A percentile compares a stretch with the other conserved stretches of the same genome.
phyloP scores from a whole-genome alignment of 768 basidiomycete species.

The Leccinellum rugosiceps region DNA sequence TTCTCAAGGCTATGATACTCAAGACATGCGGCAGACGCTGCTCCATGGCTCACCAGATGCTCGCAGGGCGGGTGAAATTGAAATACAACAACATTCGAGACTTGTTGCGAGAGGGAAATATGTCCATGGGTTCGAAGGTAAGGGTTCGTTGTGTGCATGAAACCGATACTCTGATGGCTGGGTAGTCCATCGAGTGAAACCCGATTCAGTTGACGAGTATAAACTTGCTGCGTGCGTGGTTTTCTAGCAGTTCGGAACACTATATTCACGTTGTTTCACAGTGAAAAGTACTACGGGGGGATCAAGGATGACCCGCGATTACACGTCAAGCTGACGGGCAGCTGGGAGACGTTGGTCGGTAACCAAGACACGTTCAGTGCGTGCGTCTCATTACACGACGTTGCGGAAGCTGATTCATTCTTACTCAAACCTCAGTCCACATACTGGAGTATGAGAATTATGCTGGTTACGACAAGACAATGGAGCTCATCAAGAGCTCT shows the following conservation, averaged over 20 bases:
- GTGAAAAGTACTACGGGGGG: constrained; percentile 81
- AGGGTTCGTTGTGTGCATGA: background rate
- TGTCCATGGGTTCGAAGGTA: constrained; percentile 86
- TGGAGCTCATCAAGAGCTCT: constrained; percentile 57
- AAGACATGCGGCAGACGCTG: constrained; percentile 54
- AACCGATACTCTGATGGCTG: constrained; percentile 1
- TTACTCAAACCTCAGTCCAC: constrained; percentile 38
- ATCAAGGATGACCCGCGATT: constrained; percentile 70
- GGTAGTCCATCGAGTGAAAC: constrained; percentile 82
- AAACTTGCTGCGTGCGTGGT: constrained; percentile 77
- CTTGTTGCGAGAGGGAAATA: constrained; percentile 93
- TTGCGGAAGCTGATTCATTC: background rate
- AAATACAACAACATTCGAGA: constrained; percentile 78
- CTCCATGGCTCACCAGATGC: constrained; percentile 94
- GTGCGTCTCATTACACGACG: constrained; percentile 32
- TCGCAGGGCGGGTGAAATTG: constrained; percentile 74
- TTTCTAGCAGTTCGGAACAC: background rate
- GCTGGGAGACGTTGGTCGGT: constrained; percentile 90
- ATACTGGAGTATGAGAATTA: constrained; percentile 96
- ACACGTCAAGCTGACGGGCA: constrained; percentile 86
- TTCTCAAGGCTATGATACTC: constrained; percentile 26
- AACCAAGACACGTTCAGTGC: constrained; percentile 81
- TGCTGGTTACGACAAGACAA: constrained; percentile 80
- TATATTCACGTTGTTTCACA: constrained; percentile 29
- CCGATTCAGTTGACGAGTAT: constrained; percentile 77